Base-by-base conservation (phyloP, 140 eudicot genomes). In the Senecio squalidus region DNA sequence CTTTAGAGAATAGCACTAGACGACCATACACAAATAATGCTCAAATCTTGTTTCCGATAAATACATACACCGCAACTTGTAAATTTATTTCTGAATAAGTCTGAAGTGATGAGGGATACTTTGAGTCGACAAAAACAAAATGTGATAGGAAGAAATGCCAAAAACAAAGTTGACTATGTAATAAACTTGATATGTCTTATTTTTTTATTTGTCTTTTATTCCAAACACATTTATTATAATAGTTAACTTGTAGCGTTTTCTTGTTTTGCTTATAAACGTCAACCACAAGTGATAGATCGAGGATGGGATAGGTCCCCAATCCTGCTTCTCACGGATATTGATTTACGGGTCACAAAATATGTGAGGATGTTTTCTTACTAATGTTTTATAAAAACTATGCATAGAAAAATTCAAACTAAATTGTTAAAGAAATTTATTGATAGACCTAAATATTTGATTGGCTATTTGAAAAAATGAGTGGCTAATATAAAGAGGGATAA, bases 281-380 rank as follows among this genome's bases (percentile, higher is more conserved):
- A 64, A 55, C 72, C 77, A 72, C 77, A 54, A 72, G 9, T 58
- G 45, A 47, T 21, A 36, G 26, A 72, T 46, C 20, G 51, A 60
- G 57, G 44, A 25, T 60, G 29, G 21, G 48, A 57, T 48, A 24
- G 67, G 63, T 60, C 60, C 77, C 60, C 54, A 16, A 10, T 31
- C 31, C 55, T 23, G 55, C 50, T 55, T 50, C 60, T 72, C 44
- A 44, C 9, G 64, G 72, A 72, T 57, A 64, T 56, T 39, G 72
- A 72, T 72, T 72, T 72, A 54, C 58, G 67, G 77, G 77, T 72
- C 77, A 64, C 8, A 20, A 38, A 48, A 39, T 67, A 72, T 28
- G 77, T 72, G 77, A 72, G 0, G 23, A 49, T 64, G 77, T 71
- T 63, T 24, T 64, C 39, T 5, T 33, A 23, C 40, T 28, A 28